Base-by-base conservation (phyloP, 23 red algal genomes). In the Gracilaria domingensis region DNA sequence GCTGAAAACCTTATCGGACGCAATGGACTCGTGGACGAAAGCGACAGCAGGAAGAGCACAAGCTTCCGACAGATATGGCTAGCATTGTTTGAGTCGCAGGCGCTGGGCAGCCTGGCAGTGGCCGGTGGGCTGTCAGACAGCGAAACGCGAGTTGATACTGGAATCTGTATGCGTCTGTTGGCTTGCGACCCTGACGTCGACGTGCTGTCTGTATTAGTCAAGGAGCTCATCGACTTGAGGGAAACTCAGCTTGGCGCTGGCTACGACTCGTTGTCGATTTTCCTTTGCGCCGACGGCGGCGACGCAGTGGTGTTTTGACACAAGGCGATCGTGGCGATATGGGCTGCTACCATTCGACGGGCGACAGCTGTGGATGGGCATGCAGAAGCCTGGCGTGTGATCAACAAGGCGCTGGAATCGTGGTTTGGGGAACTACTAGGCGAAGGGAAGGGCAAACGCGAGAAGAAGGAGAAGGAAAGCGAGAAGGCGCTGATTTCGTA, bases 301-400 rank as follows among this genome's bases (percentile, higher is more conserved):
- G 50, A 23, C 17, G 69, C 44, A 17, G 64, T 53, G 21, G 32
- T 66, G 48, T 45, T 88, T 26, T 67, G 84, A 16, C 84, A 88
- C 39, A 75, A 55, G 72, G 84, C 84, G 42, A 67, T 88, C 55
- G 84, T 48, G 18, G 66, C 29, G 39, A 76, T 88, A 55, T 88
- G 84, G 84, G 39, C 67, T 12, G 66, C 44, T 12, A 11, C 55
- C 12, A 56, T 88, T 16, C 65, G 49, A 18, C 44, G 32, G 44
- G 65, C 65, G 30, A 38, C 24, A 1, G 3, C 12, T 2, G 23
- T 16, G 12, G 65, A 25, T 17, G 67, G 67, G 6, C 11, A 73
- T n/a, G 67, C 12, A 23, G 67, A 37, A 42, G 67, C 67, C 5
- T 73, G 67, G 67, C 30, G 35, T 8, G 35, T 42, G 2, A 73